phyloP scores from a whole-genome alignment of 2,329 filamentous ascomycete genomes.

The Curvularia eragrostidis region DNA sequence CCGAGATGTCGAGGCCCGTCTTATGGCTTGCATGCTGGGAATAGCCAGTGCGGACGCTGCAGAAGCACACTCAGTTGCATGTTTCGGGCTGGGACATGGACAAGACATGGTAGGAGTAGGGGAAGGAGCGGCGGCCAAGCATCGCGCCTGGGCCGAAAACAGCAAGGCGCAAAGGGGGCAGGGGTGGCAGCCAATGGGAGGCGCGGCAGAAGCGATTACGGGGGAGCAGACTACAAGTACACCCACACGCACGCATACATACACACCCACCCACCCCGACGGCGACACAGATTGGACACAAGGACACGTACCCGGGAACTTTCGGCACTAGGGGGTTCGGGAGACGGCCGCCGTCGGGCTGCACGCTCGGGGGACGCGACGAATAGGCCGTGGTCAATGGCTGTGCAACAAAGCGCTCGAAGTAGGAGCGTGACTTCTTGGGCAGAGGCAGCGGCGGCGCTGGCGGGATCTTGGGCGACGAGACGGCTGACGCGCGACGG shows the following conservation, averaged over 20 bases:
- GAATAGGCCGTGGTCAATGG: conserved; percentile 59
- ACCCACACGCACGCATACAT: too few relatives aligned
- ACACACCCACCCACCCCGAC: too few relatives aligned
- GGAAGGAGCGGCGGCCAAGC: conserved; percentile 5
- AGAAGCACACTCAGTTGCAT: neutral
- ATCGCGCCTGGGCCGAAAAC: neutral
- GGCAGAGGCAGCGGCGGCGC: conserved; percentile 48
- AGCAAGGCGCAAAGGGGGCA: conserved; percentile 1
- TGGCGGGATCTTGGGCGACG: conserved; percentile 34
- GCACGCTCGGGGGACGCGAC: conserved; percentile 61
- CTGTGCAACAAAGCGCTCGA: conserved; percentile 62
- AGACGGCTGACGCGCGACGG: conserved; percentile 20
- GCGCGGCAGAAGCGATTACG: neutral
- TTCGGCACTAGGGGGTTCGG: conserved; percentile 48
- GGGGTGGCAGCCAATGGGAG: conserved; percentile 9
- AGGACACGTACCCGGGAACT: conserved; percentile 43
- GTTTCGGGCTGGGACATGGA: neutral
- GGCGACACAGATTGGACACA: too few relatives aligned
- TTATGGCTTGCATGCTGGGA: conserved; percentile 66
- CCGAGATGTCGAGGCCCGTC: conserved; percentile 69
- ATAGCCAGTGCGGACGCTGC: conserved; percentile 53
- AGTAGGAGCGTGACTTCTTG: conserved; percentile 46
- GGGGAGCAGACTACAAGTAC: neutral
- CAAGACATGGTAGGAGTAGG: conserved; percentile 15
- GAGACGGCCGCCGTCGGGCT: conserved; percentile 49